Conservation (phyloP, 208 protist species). For the Trypanosoma mega region DNA sequence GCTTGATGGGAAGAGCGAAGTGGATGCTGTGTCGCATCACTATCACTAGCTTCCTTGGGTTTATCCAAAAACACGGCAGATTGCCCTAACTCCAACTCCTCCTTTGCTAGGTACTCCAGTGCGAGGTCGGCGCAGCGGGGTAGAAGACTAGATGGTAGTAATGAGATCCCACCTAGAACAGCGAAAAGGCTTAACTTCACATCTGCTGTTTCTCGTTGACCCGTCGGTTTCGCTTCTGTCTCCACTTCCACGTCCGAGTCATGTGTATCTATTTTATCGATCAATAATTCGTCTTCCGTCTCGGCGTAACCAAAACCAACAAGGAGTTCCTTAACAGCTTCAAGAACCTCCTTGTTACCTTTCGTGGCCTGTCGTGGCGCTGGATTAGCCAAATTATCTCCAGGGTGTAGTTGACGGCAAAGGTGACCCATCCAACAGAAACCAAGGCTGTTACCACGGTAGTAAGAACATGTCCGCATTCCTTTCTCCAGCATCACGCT, state of each 20-base stretch:
- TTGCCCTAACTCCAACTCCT: slow-evolving; percentile 5
- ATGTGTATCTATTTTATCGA: too few relatives aligned
- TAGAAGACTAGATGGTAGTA: slow-evolving; percentile 11
- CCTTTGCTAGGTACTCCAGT: slow-evolving; percentile 22
- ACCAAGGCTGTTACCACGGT: slow-evolving; percentile 12
- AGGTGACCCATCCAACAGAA: slow-evolving; percentile 39
- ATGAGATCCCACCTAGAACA: slow-evolving; percentile 12
- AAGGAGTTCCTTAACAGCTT: background rate
- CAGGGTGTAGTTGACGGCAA: slow-evolving; percentile 19
- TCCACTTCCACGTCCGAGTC: too few relatives aligned
- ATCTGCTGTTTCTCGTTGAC: background rate
- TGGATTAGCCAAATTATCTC: background rate
- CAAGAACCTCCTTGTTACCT: background rate
- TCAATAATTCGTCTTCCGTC: background rate
- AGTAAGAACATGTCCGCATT: slow-evolving; percentile 19
- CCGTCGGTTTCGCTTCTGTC: background rate
- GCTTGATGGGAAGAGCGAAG: background rate
- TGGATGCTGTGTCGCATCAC: too few relatives aligned
- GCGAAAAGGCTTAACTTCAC: slow-evolving; percentile 19
- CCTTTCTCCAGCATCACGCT: slow-evolving; percentile 13
- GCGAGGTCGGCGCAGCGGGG: slow-evolving; percentile 14
- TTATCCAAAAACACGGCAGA: too few relatives aligned
- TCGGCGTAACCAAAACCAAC: slow-evolving; percentile 10
- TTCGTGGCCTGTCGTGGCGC: background rate
- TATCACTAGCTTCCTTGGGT: too few relatives aligned